Percentiles rank a stretch among this genome's conserved stretches.
Evolutionary conservation across 805 yeast species (phyloP).

Genomic region (Teunomyces funiuensis): DNA sequence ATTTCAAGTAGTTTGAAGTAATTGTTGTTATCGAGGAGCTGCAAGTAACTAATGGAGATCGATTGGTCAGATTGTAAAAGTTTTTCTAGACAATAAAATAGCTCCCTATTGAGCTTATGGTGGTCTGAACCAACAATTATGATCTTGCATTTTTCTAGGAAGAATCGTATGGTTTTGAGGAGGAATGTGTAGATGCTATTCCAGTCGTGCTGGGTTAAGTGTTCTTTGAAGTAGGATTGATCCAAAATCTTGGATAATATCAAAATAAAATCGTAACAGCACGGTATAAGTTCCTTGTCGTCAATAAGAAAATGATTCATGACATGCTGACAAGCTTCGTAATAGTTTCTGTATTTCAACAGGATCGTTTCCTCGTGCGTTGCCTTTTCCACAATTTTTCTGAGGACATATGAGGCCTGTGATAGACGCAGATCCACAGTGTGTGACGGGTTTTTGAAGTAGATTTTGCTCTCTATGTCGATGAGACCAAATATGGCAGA

Average conservation of each 20-base stretch:
- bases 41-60: constrained; percentile 19
- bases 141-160: no score
- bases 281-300: constrained; percentile 18
- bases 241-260: constrained; percentile 20
- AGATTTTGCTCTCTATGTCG: constrained; percentile 37
- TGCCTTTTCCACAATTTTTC: constrained; percentile 22
- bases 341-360: constrained; percentile 23
- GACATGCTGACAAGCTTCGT: constrained; percentile 18
- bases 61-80: constrained; percentile 23
- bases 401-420: constrained; percentile 30
- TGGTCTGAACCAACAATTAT: no score
- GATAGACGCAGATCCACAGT: constrained; percentile 30
- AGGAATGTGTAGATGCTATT: constrained; percentile 21
- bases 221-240: constrained; percentile 30
- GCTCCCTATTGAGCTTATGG: no score
- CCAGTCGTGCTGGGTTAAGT: constrained; percentile 32
- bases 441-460: constrained; percentile 20
- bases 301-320: constrained; percentile 18
- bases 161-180: constrained; percentile 15
- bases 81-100: constrained; percentile 17
- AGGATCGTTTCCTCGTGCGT: constrained; percentile 11
- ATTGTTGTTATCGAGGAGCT: constrained; percentile 13
- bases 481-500: constrained; percentile 25
- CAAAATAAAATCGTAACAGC: constrained; percentile 25
- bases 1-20: constrained; percentile 21